Base-by-base conservation (phyloP, 2,329 filamentous ascomycete species). In the Alternaria ethzedia region DNA sequence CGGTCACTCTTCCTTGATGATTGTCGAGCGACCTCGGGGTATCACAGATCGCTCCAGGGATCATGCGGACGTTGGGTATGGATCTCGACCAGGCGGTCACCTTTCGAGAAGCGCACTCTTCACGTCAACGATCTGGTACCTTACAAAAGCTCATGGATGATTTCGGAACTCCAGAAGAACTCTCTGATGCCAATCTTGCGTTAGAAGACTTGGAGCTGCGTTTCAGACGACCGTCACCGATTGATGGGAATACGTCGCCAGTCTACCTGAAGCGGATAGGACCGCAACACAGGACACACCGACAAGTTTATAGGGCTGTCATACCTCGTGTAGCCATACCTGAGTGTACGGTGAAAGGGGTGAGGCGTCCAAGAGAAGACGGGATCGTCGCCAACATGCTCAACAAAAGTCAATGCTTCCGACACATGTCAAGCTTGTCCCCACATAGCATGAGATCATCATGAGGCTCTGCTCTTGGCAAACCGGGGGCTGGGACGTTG, bases 401-500 rank as follows among this genome's bases (percentile, higher is more conserved):
- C 56, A 54, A 26, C 45, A 41, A 47, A 57, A 59, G 54, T 50
- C 50, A 50, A 44, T 54, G 30, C 43, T 43, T 49, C 44, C 30
- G 58, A 41, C 43, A 63, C 26, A 41, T 26, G 20, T 54, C 25
- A 58, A 47, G n/a, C 54, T 55, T 21, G 55, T 45, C 59, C 52
- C 59, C 46, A 63, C 54, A 52, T 46, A 15, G 43, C 51, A 63
- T 62, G 63, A 65, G 59, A 58, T 65, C 60, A 63, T 58, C 51
- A 59, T 65, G 63, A 63, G 63, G 63, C 63, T 65, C 63, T 65
- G 63, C 60, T 56, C 36, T 41, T 41, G 36, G 36, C 36, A 41
- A 41, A 41, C 36, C 36, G 36, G 36, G 36, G 36, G 36, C 36
- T 41, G 36, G 36, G 36, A n/a, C 36, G 36, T 41, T 41, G 36